phyloP scores from a whole-genome alignment of 176 grass and related monocot species.

The Pharus latifolius region DNA sequence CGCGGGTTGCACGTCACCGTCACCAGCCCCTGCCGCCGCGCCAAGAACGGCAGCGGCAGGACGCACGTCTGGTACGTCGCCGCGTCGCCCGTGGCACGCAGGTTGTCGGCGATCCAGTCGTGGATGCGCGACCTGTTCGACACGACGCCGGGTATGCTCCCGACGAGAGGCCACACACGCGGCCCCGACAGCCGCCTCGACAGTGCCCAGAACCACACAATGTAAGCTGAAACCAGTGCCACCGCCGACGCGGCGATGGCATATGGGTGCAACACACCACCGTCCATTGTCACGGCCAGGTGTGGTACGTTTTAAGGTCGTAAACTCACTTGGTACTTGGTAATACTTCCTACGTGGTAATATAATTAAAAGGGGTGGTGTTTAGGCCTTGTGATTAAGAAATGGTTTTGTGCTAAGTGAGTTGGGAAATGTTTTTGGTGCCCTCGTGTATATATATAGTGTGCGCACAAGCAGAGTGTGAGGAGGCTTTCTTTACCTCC shows the following conservation, averaged over 20 bases:
- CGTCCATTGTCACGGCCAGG: constrained; percentile 11
- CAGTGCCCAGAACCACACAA: constrained; percentile 77
- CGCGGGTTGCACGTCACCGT: constrained; percentile 90
- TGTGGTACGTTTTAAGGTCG: constrained; percentile 29
- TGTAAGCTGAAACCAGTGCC: constrained; percentile 44
- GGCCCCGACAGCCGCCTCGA: constrained; percentile 60
- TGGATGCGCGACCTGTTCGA: constrained; percentile 63
- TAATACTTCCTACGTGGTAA: not conserved
- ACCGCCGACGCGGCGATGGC: not conserved
- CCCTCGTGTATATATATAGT: constrained; percentile 31
- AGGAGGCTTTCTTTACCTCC: not conserved
- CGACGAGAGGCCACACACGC: constrained; percentile 69
- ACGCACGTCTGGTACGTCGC: constrained; percentile 95
- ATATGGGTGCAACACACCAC: constrained; percentile 2
- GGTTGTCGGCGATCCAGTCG: constrained; percentile 90
- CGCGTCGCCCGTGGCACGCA: constrained; percentile 51
- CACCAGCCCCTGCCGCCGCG: constrained; percentile 75
- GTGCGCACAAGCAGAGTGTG: constrained; percentile 33
- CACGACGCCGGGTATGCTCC: constrained; percentile 68
- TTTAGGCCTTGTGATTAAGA: constrained; percentile 25
- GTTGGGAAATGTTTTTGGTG: constrained; percentile 60
- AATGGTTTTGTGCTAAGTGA: constrained; percentile 26
- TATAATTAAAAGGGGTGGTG: constrained; percentile 16
- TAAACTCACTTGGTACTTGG: not conserved
- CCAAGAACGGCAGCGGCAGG: constrained; percentile 63